These are phyloP conservation scores for Wallemia ichthyophaga DNA, from an alignment of 1,284 basidiomycete genomes.

Conservation along the genomic window DNA sequence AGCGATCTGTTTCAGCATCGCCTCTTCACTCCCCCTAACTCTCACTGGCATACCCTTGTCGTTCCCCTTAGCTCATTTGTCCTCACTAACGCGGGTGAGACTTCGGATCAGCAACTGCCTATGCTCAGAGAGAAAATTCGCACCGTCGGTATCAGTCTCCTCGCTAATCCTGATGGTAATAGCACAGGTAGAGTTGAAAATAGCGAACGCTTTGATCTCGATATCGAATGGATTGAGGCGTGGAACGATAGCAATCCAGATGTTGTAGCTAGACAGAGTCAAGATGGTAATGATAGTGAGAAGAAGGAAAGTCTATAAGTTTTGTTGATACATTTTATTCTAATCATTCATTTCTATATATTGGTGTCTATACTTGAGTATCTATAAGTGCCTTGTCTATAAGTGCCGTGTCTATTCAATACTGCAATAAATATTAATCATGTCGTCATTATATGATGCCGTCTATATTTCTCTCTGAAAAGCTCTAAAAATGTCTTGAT, in stretches of 20 bases:
- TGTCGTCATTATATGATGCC: not conserved
- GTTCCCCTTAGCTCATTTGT: constrained; percentile 21
- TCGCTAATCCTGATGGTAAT: constrained; percentile 4
- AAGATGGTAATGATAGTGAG: not conserved
- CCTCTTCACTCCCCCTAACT: constrained; percentile 15
- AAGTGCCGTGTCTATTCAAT: too few species aligned
- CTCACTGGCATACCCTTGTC: constrained; percentile 18
- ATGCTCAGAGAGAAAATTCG: constrained; percentile 19
- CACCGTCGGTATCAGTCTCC: constrained; percentile 19
- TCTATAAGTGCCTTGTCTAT: too few species aligned
- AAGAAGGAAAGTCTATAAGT: not conserved
- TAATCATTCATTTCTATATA: too few species aligned
- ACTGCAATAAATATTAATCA: not conserved
- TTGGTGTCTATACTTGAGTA: too few species aligned
- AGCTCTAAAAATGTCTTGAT: not conserved
- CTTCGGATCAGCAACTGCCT: constrained; percentile 16
- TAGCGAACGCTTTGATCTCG: constrained; percentile 19
- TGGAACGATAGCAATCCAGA: not conserved
- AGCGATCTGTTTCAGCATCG: constrained; percentile 23
- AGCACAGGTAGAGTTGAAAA: constrained; percentile 1
- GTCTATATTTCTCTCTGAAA: not conserved
- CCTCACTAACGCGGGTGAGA: constrained; percentile 20
- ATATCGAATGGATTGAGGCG: constrained; percentile 16
- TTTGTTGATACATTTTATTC: not conserved
- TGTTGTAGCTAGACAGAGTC: not conserved